Percentiles rank a stretch among this genome's conserved stretches.
These are phyloP conservation scores for Lactarius sp. DNA, from an alignment of 768 basidiomycete genomes.

Conservation along the genomic window DNA sequence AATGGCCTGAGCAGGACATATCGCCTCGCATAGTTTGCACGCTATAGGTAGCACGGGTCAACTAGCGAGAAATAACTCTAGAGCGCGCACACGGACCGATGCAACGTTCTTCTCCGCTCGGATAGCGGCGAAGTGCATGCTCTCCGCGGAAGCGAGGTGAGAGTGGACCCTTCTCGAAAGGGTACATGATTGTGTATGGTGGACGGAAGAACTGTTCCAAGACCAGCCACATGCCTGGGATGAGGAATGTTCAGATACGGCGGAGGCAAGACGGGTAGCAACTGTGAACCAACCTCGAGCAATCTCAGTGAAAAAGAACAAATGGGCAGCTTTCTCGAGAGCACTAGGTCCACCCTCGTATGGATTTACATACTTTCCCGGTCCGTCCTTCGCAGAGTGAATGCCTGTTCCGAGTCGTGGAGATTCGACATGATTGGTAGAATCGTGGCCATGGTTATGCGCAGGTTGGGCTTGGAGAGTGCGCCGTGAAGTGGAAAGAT, in stretches of 20 bases:
- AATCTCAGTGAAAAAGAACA: constrained; percentile 99
- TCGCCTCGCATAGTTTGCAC: constrained; percentile 98
- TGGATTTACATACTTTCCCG: constrained; percentile 54
- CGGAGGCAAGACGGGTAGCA: constrained; percentile 12
- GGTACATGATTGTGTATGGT: constrained; percentile 98
- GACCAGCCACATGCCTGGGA: constrained; percentile 95
- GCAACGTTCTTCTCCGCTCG: constrained; percentile 96
- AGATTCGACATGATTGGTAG: constrained; percentile 31
- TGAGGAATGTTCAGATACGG: constrained; percentile 18
- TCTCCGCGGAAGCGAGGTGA: constrained; percentile 98
- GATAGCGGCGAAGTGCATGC: constrained; percentile 93
- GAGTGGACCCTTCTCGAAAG: constrained; percentile 96
- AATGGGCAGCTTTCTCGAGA: constrained; percentile 90
- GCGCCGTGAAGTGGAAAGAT: constrained; percentile 39
- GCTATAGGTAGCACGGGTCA: constrained; percentile 44
- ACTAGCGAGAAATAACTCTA: not conserved
- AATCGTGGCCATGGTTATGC: constrained; percentile 22
- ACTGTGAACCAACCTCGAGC: constrained; percentile 64
- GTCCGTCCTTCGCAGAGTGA: constrained; percentile 37
- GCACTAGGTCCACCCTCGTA: constrained; percentile 83
- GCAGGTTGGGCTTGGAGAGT: constrained; percentile 26
- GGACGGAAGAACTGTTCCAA: constrained; percentile 87
- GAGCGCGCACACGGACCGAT: constrained; percentile 64
- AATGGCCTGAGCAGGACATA: constrained; percentile 98
- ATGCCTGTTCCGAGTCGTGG: constrained; percentile 33